Percentiles rank a stretch among this genome's conserved stretches.
phyloP scores from a whole-genome alignment of 495 filamentous ascomycete species.

The Neurospora sp. region DNA sequence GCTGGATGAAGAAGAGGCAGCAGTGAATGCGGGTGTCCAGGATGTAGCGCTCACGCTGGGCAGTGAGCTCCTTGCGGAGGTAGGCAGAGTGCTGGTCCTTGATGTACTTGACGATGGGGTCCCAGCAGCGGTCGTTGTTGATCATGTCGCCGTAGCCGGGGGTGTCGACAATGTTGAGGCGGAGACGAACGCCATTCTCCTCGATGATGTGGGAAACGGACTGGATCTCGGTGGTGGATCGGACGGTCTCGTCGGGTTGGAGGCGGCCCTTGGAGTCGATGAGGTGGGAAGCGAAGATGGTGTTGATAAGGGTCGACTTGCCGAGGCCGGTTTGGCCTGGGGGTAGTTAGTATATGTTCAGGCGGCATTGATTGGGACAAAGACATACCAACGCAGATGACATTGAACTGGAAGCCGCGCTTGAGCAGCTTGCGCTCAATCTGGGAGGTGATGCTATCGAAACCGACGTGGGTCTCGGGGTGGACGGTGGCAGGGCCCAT shows the following conservation, averaged over 20 bases:
- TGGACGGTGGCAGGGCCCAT: slow-evolving; percentile 50
- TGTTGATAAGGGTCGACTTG: slow-evolving; percentile 99
- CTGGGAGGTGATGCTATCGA: slow-evolving; percentile 97
- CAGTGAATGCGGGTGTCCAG: slow-evolving; percentile 99
- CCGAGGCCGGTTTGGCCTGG: slow-evolving; percentile 95
- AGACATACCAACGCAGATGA: slow-evolving; percentile 95
- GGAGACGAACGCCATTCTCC: slow-evolving; percentile 96
- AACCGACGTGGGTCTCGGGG: slow-evolving; percentile 95
- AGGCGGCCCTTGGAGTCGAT: slow-evolving; percentile 97
- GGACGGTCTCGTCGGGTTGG: slow-evolving; percentile 81
- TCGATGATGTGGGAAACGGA: slow-evolving; percentile 97
- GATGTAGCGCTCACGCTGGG: slow-evolving; percentile 97
- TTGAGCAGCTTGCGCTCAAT: slow-evolving; percentile 99
- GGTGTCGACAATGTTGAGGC: slow-evolving; percentile 95
- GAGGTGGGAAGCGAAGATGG: slow-evolving; percentile 98
- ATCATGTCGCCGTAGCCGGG: slow-evolving; percentile 98
- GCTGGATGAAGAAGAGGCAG: slow-evolving; percentile 99
- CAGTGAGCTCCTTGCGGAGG: slow-evolving; percentile 98
- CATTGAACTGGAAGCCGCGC: slow-evolving; percentile 99
- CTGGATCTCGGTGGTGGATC: slow-evolving; percentile 95
- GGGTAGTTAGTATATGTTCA: no score
- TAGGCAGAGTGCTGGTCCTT: slow-evolving; percentile 99
- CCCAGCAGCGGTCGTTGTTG: slow-evolving; percentile 99
- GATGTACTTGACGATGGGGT: slow-evolving; percentile 99
- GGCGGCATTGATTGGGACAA: no score